Base-by-base conservation (phyloP, 129 eudicot species). In the Cynara cardunculus region DNA sequence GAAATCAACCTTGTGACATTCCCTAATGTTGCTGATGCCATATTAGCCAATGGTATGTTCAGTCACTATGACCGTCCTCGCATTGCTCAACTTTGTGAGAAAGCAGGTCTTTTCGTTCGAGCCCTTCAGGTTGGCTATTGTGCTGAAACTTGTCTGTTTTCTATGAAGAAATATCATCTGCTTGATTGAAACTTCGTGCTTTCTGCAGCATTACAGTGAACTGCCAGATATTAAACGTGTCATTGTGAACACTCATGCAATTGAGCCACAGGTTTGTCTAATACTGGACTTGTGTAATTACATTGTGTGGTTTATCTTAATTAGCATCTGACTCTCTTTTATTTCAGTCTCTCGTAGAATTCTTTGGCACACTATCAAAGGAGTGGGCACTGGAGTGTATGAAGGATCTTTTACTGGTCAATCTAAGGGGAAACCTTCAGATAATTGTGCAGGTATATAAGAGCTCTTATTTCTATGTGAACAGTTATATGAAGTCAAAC, bases 351-450 rank as follows among this genome's bases (percentile, higher is more conserved):
- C 97, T 95, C 32, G 99, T 95, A 30, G 99, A 95, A 72, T 95
- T 92, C 83, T 95, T 95, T 82, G 99, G 99, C 79, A 95, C 99
- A 22, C 90, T 95, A 67, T 95, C 99, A 14, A 79, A 83, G 65
- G 99, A 95, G 79, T 95, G 99, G 99, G 99, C 97, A 0, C 71
- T 95, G 59, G 99, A 95, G 86, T 95, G 99, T 80, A 95, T 95
- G 99, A 95, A 95, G 89, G 99, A 92, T 80, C 97, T 95, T 78
- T 83, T 95, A 70, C 86, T 95, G 83, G 97, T 95, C 81, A 95
- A 95, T 80, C 84, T 95, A 64, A 92, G 97, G 84, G 99, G 99
- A 80, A 95, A 95, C 86, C 99, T 95, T 82, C 99, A 95, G 89
- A 95, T 95, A 61, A 95, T 95, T 84, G 99, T 95, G 61, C 99